phyloP scores from a whole-genome alignment of 306 rosid species.

The apple (Malus domestica) region DNA sequence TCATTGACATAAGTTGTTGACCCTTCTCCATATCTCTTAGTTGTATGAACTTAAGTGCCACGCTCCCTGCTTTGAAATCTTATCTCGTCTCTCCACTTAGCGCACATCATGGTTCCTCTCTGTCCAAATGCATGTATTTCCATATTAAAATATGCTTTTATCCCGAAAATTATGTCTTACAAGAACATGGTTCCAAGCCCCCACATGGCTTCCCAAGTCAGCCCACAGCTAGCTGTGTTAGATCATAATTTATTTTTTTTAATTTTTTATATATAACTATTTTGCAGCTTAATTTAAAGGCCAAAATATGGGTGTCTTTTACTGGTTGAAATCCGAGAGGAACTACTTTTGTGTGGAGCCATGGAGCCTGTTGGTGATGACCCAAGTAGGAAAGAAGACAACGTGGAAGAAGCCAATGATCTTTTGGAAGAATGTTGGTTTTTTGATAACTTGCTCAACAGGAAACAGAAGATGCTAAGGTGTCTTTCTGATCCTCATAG shows the following conservation, averaged over 20 bases:
- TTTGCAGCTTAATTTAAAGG: neutral
- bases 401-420: slow-evolving; percentile 41
- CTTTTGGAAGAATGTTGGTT: slow-evolving; percentile 80
- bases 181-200: slow-evolving; percentile 39
- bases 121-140: neutral
- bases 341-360: slow-evolving; percentile 10
- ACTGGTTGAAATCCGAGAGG: neutral
- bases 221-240: slow-evolving; percentile 10
- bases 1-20: slow-evolving; percentile 24
- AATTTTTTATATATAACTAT: neutral
- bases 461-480: slow-evolving; percentile 44
- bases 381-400: slow-evolving; percentile 24
- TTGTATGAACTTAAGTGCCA: slow-evolving; percentile 25
- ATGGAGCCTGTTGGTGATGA: slow-evolving; percentile 36
- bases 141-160: slow-evolving; percentile 6
- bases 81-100: slow-evolving; percentile 3
- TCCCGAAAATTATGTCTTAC: slow-evolving; percentile 7
- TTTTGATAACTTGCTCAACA: slow-evolving; percentile 52
- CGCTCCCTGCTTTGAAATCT: slow-evolving; percentile 6
- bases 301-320: neutral
- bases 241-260: slow-evolving; percentile 13
- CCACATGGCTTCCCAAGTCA: slow-evolving; percentile 45
- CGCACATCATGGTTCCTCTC: slow-evolving; percentile 13
- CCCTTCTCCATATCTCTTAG: slow-evolving; percentile 17
- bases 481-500: slow-evolving; percentile 61